These are phyloP conservation scores for Trichoderma orchidacearum DNA, from an alignment of 495 filamentous ascomycete species.

Conservation along the genomic window DNA sequence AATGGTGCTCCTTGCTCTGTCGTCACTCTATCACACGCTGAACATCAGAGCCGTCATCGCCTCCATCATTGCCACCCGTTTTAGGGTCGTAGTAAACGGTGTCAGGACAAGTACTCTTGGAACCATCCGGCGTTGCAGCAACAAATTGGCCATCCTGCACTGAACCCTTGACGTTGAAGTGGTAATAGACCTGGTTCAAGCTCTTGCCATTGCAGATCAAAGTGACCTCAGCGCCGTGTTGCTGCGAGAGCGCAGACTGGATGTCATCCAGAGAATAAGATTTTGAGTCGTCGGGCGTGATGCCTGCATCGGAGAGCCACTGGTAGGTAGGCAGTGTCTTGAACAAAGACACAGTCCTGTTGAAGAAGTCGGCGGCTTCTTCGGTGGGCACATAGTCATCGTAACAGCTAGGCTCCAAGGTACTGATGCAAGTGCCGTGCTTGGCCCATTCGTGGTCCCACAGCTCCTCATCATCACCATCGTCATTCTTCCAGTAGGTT, in stretches of 20 bases:
- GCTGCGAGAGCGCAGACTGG: conserved; percentile 39
- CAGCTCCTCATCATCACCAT: conserved; percentile 44
- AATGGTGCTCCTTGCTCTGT: no score
- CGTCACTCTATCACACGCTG: no score
- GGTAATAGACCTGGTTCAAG: conserved; percentile 68
- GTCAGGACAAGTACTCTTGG: not conserved
- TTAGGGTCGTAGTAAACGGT: conserved; percentile 6
- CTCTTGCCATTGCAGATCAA: conserved; percentile 42
- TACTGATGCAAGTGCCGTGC: conserved; percentile 57
- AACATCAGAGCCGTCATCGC: no score
- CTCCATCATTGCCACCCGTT: conserved; percentile 6
- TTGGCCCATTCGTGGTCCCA: conserved; percentile 81
- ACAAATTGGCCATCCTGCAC: conserved; percentile 59
- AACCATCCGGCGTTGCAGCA: conserved; percentile 11
- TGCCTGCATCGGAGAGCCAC: conserved; percentile 47
- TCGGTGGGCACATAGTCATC: conserved; percentile 35
- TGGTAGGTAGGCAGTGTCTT: conserved; percentile 32
- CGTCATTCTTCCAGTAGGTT: conserved; percentile 49
- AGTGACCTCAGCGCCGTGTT: conserved; percentile 46
- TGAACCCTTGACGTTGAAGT: conserved; percentile 59
- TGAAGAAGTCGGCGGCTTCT: conserved; percentile 44
- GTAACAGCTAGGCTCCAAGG: conserved; percentile 60
- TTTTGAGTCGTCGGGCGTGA: conserved; percentile 40
- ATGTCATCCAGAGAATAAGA: conserved; percentile 52
- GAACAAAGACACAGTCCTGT: conserved; percentile 40